Conservation (phyloP, 1,284 basidiomycete species). For the Ustilago loliicola region DNA sequence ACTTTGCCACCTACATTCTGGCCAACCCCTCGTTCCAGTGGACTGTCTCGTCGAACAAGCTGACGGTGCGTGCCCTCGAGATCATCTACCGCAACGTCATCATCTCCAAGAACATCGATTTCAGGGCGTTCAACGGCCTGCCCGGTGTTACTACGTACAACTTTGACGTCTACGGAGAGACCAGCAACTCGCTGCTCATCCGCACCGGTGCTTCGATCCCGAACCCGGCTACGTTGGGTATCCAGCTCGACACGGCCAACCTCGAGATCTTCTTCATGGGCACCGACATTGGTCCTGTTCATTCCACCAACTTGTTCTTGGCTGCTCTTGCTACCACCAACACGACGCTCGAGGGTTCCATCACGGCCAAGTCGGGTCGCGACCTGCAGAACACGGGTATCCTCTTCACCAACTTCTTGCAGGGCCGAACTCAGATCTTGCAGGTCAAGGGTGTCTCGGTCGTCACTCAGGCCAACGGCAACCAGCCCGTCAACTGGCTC, state of each 20-base stretch:
- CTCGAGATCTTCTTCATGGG: slow-evolving; percentile 75
- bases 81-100: slow-evolving; percentile 79
- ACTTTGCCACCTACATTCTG: slow-evolving; percentile 78
- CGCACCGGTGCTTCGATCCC: slow-evolving; percentile 79
- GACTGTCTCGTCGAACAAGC: slow-evolving; percentile 78
- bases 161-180: slow-evolving; percentile 75
- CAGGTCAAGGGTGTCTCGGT: slow-evolving; percentile 77
- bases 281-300: slow-evolving; percentile 72
- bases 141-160: slow-evolving; percentile 77
- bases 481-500: slow-evolving; percentile 78
- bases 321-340: slow-evolving; percentile 74
- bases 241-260: slow-evolving; percentile 79
- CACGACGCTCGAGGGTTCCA: slow-evolving; percentile 77
- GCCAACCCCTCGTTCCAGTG: slow-evolving; percentile 79
- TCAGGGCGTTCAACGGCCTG: slow-evolving; percentile 80
- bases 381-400: slow-evolving; percentile 76
- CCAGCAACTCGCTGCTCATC: slow-evolving; percentile 79
- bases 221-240: slow-evolving; percentile 79
- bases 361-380: slow-evolving; percentile 75
- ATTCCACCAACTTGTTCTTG: slow-evolving; percentile 74
- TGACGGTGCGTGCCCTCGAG: slow-evolving; percentile 78
- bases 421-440: slow-evolving; percentile 78
- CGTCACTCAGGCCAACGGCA: slow-evolving; percentile 71
- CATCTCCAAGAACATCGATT: slow-evolving; percentile 77
- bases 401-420: slow-evolving; percentile 79